A percentile compares a stretch with the other conserved stretches of the same genome.
These are phyloP conservation scores for Zea mays DNA, from an alignment of 176 grass and related monocot species.

Conservation along the genomic window DNA sequence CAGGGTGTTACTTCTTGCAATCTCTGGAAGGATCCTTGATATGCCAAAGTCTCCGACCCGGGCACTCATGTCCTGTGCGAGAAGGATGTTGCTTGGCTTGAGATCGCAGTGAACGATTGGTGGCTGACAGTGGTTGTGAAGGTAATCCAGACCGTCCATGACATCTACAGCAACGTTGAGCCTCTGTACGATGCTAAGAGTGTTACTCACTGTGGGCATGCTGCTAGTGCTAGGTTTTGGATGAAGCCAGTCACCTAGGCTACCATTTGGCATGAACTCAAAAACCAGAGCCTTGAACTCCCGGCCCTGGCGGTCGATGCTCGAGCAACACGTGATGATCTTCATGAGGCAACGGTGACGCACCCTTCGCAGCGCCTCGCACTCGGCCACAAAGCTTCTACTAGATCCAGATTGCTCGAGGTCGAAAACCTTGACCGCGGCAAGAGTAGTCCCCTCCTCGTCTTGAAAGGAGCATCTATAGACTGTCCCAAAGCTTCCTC, in stretches of 20 bases:
- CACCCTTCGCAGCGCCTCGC: constrained; percentile 15
- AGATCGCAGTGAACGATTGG: constrained; percentile 48
- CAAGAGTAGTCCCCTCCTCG: not conserved
- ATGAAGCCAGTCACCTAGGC: constrained; percentile 34
- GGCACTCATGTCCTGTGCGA: constrained; percentile 50
- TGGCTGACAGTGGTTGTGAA: constrained; percentile 9
- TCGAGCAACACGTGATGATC: constrained; percentile 43
- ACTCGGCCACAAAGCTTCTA: constrained; percentile 35
- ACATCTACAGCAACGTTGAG: constrained; percentile 14
- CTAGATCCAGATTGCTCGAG: constrained; percentile 4
- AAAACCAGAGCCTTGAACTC: constrained; percentile 47
- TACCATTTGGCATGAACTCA: constrained; percentile 47
- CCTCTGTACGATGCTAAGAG: not conserved
- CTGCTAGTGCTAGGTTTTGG: not conserved
- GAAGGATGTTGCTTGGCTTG: constrained; percentile 57
- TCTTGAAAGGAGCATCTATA: constrained; percentile 5
- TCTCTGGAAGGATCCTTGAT: constrained; percentile 37
- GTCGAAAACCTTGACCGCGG: constrained; percentile 43
- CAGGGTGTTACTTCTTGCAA: not conserved
- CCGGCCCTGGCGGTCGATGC: constrained; percentile 5
- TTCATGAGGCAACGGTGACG: constrained; percentile 33
- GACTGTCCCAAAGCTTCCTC: constrained; percentile 1
- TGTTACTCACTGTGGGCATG: not conserved
- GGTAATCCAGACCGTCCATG: constrained; percentile 8
- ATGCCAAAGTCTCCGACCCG: constrained; percentile 52